A percentile compares a stretch with the other conserved stretches of the same genome.
phyloP scores from a whole-genome alignment of 306 rosid species.

The Alnus rubra region DNA sequence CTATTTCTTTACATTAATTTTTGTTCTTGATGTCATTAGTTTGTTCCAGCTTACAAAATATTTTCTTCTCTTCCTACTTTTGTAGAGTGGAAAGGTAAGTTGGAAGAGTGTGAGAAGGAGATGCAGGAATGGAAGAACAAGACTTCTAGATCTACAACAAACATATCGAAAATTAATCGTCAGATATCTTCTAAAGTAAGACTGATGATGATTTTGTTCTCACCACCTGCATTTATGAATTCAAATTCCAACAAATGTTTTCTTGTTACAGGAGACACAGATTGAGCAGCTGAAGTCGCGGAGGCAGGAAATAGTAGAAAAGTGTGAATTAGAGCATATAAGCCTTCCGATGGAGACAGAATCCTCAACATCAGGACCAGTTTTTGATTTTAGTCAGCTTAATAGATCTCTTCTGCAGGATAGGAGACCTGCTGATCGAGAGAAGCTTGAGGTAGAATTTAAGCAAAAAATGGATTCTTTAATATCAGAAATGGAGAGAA shows the following conservation, averaged over 20 bases:
- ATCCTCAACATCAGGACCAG: slow-evolving; percentile 60
- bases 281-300: slow-evolving; percentile 66
- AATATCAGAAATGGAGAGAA: slow-evolving; percentile 83
- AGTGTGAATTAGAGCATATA: slow-evolving; percentile 84
- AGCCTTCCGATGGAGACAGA: slow-evolving; percentile 89
- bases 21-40: background rate
- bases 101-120: slow-evolving; percentile 89
- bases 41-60: slow-evolving; percentile 6
- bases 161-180: slow-evolving; percentile 79
- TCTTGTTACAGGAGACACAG: slow-evolving; percentile 68
- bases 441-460: slow-evolving; percentile 74
- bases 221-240: slow-evolving; percentile 23
- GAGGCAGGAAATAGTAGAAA: slow-evolving; percentile 87
- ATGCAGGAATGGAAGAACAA: slow-evolving; percentile 95
- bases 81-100: slow-evolving; percentile 88
- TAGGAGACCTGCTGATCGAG: slow-evolving; percentile 62
- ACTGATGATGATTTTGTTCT: slow-evolving; percentile 9
- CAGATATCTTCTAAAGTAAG: slow-evolving; percentile 85
- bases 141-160: slow-evolving; percentile 84
- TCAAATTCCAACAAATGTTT: slow-evolving; percentile 23
- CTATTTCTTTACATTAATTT: slow-evolving; percentile 10
- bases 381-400: slow-evolving; percentile 69
- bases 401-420: slow-evolving; percentile 64
- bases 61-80: slow-evolving; percentile 10
- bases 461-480: slow-evolving; percentile 76